These are phyloP conservation scores for Trichoderma polysporum DNA, from an alignment of 2,329 filamentous ascomycete genomes.

Conservation along the genomic window DNA sequence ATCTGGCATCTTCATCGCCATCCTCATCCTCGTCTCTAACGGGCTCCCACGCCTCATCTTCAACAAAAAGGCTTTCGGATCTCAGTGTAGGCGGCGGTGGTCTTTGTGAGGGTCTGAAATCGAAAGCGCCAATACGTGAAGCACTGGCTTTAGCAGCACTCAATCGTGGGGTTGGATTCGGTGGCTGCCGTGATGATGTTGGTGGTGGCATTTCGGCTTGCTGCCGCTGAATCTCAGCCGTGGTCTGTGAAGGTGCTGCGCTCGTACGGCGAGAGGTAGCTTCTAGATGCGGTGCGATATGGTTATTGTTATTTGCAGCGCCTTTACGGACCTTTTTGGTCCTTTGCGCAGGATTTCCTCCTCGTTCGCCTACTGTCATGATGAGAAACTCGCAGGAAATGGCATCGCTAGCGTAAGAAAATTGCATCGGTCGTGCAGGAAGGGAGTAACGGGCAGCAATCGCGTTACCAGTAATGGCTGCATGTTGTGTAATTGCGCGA, in stretches of 20 bases:
- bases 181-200: conserved; percentile 30
- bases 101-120: conserved; percentile 54
- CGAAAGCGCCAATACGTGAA: conserved; percentile 39
- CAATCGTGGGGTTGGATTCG: conserved; percentile 36
- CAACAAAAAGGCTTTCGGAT: conserved; percentile 71
- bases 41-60: conserved; percentile 75
- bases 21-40: conserved; percentile 60
- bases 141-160: conserved; percentile 37
- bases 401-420: conserved; percentile 68
- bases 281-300: conserved; percentile 43
- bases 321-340: conserved; percentile 48
- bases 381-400: conserved; percentile 75
- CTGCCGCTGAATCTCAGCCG: conserved; percentile 26
- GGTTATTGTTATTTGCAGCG: conserved; percentile 31
- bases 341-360: conserved; percentile 48
- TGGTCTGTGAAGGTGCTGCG: conserved; percentile 38
- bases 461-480: conserved; percentile 65
- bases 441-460: conserved; percentile 69
- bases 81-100: conserved; percentile 58
- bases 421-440: conserved; percentile 69
- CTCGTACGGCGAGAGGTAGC: conserved; percentile 48
- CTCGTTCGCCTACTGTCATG: conserved; percentile 74
- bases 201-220: conserved; percentile 22
- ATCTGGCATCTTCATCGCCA: conserved; percentile 63
- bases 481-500: conserved; percentile 74